phyloP scores from a whole-genome alignment of 2,329 filamentous ascomycete species.

The Cordyceps javanica region DNA sequence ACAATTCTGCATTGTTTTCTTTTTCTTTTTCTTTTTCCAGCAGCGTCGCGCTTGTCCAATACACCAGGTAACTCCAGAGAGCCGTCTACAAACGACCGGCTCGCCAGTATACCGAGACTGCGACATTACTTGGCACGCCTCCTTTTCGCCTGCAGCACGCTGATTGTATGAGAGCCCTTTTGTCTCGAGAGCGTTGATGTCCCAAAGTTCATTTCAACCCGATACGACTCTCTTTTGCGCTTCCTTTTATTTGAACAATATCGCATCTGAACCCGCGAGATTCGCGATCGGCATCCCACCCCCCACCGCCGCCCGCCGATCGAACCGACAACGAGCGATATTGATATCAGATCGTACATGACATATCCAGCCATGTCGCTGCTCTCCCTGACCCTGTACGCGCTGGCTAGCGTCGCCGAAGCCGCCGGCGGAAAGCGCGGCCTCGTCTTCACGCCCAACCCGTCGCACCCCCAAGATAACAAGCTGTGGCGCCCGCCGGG shows the following conservation, averaged over 20 bases:
- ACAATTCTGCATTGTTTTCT: background rate
- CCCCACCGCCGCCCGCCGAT: background rate
- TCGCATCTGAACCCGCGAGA: background rate
- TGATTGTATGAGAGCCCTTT: background rate
- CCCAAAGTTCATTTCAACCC: too few relatives aligned
- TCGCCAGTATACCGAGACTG: background rate
- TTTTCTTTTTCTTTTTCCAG: background rate
- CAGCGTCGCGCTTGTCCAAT: background rate
- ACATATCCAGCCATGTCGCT: constrained; percentile 1
- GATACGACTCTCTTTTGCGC: background rate
- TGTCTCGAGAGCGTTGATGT: too few relatives aligned
- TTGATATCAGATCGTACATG: background rate
- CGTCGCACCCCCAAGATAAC: constrained; percentile 53
- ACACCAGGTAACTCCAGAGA: background rate
- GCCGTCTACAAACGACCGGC: background rate
- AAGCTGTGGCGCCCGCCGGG: constrained; percentile 52
- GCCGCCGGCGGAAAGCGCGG: constrained; percentile 58
- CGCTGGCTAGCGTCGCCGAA: constrained; percentile 19
- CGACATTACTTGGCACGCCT: background rate
- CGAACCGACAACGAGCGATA: background rate
- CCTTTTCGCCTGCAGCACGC: constrained; percentile 3
- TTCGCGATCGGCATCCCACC: background rate
- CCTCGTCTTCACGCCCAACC: constrained; percentile 60
- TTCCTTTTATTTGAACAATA: background rate
- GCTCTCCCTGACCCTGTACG: constrained; percentile 14